Evolutionary conservation across 768 basidiomycete genomes (phyloP).

Genomic region (Rhizopogon rudus): DNA sequence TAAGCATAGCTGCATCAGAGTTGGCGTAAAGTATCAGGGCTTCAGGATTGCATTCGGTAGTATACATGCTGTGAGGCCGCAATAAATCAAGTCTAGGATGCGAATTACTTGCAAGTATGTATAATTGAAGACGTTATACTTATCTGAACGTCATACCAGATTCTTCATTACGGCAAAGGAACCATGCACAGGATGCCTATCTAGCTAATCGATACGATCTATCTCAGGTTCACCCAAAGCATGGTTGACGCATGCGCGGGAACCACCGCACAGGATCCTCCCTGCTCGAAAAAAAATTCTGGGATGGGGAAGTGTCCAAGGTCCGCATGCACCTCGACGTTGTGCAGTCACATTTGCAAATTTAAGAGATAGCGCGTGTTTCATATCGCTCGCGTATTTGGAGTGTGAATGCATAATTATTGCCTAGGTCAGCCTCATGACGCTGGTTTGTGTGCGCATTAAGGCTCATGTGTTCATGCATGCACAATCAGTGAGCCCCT

Average conservation of each 20-base stretch:
- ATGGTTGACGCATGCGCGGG: not conserved
- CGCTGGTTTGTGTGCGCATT: not conserved
- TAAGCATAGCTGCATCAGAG: too few relatives aligned
- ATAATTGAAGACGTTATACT: too few relatives aligned
- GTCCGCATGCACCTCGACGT: not conserved
- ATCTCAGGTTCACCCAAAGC: not conserved
- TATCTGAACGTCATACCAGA: not conserved
- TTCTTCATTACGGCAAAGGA: not conserved
- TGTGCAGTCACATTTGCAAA: not conserved
- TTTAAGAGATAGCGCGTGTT: not conserved
- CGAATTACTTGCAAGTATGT: too few relatives aligned
- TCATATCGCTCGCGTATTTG: not conserved
- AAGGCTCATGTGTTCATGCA: not conserved
- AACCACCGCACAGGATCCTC: not conserved
- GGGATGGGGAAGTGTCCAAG: not conserved
- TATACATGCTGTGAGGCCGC: not conserved
- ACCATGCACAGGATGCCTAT: not conserved
- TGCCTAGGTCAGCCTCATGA: not conserved
- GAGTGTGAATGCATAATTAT: not conserved
- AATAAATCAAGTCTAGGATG: not conserved
- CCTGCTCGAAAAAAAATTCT: not conserved
- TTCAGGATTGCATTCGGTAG: not conserved
- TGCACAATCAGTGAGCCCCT: not conserved
- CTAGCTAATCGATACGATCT: not conserved
- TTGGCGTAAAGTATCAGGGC: too few relatives aligned